phyloP scores from a whole-genome alignment of 2,329 filamentous ascomycete species.

The Calonectria montana region DNA sequence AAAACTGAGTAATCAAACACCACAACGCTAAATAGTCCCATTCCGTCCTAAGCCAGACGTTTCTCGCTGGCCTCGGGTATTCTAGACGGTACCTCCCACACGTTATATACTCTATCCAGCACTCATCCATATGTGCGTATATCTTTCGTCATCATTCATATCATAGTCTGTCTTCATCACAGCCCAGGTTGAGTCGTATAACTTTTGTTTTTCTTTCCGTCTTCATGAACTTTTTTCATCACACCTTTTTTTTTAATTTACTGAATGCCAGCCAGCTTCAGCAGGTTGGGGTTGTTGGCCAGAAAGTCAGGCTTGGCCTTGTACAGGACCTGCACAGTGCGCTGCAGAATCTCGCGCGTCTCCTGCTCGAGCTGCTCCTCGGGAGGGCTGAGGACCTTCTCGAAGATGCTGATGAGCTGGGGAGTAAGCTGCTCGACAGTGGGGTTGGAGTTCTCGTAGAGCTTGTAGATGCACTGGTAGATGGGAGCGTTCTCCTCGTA shows the following conservation, averaged over 20 bases:
- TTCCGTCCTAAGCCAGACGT: slow-evolving; percentile 24
- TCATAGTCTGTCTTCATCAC: slow-evolving; percentile 30
- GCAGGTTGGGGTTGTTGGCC: slow-evolving; percentile 45
- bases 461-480: slow-evolving; percentile 87
- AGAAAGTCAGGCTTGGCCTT: slow-evolving; percentile 49
- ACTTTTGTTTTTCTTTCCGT: slow-evolving; percentile 26
- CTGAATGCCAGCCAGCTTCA: slow-evolving; percentile 46
- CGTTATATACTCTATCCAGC: slow-evolving; percentile 39
- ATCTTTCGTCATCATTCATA: slow-evolving; percentile 41
- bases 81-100: slow-evolving; percentile 24
- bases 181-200: slow-evolving; percentile 13
- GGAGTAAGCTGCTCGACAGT: slow-evolving; percentile 78
- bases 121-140: slow-evolving; percentile 27
- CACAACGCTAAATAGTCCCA: slow-evolving; percentile 23
- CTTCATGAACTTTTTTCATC: slow-evolving; percentile 34
- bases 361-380: slow-evolving; percentile 81
- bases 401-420: slow-evolving; percentile 76
- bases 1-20: slow-evolving; percentile 11
- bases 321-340: slow-evolving; percentile 67
- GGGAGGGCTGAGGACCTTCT: slow-evolving; percentile 77
- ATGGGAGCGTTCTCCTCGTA: slow-evolving; percentile 97
- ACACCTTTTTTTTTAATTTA: slow-evolving; percentile 34
- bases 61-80: slow-evolving; percentile 18
- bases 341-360: slow-evolving; percentile 74
- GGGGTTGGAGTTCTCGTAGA: slow-evolving; percentile 79